A percentile compares a stretch with the other conserved stretches of the same genome.
phyloP scores from a whole-genome alignment of 306 rosid genomes.

The Fragaria iinumae region DNA sequence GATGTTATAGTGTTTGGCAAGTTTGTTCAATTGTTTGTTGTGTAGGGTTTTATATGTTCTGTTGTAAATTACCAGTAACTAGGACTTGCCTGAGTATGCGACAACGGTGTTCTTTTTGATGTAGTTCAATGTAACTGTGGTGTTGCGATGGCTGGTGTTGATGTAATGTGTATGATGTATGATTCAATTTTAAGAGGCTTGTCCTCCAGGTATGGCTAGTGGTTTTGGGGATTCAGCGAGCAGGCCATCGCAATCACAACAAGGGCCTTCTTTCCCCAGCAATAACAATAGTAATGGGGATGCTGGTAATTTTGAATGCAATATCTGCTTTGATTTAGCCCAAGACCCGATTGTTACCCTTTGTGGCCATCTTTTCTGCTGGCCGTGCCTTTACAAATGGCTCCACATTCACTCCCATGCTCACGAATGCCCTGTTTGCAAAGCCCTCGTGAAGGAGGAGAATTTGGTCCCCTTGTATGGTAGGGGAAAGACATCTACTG shows the following conservation, averaged over 20 bases:
- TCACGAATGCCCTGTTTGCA: slow-evolving; percentile 79
- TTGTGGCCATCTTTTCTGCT: slow-evolving; percentile 91
- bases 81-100: background rate
- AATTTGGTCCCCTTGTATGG: slow-evolving; percentile 85
- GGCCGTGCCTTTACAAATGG: slow-evolving; percentile 95
- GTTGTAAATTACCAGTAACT: background rate
- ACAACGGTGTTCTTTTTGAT: background rate
- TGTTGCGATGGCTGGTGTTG: background rate
- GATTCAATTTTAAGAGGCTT: slow-evolving; percentile 24
- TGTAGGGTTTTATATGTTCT: background rate
- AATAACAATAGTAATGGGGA: slow-evolving; percentile 41
- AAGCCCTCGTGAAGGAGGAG: slow-evolving; percentile 79
- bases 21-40: background rate
- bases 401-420: slow-evolving; percentile 74
- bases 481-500: slow-evolving; percentile 77
- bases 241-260: slow-evolving; percentile 60
- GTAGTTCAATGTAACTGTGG: background rate
- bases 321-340: slow-evolving; percentile 84
- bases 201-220: slow-evolving; percentile 49
- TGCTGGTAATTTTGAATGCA: slow-evolving; percentile 79
- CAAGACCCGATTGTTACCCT: slow-evolving; percentile 84
- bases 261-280: slow-evolving; percentile 55
- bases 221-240: slow-evolving; percentile 73
- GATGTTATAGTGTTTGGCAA: background rate
- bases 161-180: slow-evolving; percentile 5